Percentiles rank a stretch among this genome's conserved stretches.
These are phyloP conservation scores for Alternaria triticimaculans DNA, from an alignment of 2,329 filamentous ascomycete species.

Conservation along the genomic window DNA sequence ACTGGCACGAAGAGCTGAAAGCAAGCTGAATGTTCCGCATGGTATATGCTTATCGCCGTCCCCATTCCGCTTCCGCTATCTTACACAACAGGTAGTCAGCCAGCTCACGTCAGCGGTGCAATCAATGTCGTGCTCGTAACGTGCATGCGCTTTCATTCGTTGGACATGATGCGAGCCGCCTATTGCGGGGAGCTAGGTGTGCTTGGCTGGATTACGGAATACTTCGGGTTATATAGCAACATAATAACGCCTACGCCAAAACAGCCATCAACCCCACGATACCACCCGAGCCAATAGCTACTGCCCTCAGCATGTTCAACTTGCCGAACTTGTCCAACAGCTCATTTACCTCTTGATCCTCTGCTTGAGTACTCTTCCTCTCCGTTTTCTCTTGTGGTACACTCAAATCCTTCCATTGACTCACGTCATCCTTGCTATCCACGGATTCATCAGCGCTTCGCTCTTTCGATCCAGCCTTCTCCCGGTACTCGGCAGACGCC, in stretches of 20 bases:
- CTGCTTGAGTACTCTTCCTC: constrained; percentile 14
- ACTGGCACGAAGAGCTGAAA: neutral
- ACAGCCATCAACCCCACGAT: constrained; percentile 30
- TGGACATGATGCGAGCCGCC: neutral
- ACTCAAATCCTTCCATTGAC: constrained; percentile 38
- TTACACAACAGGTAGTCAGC: neutral
- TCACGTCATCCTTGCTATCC: constrained; percentile 29
- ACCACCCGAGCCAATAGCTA: constrained; percentile 33
- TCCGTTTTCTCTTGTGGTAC: constrained; percentile 26
- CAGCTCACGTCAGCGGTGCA: neutral
- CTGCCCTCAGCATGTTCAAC: constrained; percentile 32
- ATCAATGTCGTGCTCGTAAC: neutral
- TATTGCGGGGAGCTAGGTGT: neutral
- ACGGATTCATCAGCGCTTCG: constrained; percentile 29
- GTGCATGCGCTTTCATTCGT: neutral
- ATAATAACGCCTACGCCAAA: constrained; percentile 7
- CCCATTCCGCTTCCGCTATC: neutral
- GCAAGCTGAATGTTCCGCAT: neutral
- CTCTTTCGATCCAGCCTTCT: neutral
- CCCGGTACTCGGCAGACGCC: constrained; percentile 4
- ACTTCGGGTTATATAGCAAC: no score
- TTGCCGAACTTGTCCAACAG: constrained; percentile 30
- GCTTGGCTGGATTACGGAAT: neutral
- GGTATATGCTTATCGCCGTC: neutral
- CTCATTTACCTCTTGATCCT: constrained; percentile 25